phyloP scores from a whole-genome alignment of 2,329 filamentous ascomycete species.

The Cladobotryum mycophilum region DNA sequence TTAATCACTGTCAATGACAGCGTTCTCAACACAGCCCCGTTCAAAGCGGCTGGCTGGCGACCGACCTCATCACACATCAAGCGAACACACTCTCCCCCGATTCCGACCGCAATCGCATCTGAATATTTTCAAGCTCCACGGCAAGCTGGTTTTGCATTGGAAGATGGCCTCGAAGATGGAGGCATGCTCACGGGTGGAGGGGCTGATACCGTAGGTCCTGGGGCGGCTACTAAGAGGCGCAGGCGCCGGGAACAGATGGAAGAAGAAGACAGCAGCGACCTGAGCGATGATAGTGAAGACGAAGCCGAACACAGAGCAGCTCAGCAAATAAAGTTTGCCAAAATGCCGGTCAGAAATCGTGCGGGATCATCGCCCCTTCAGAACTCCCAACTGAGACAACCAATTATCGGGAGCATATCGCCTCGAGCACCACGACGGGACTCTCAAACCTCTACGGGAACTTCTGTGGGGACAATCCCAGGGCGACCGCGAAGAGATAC shows the following conservation, averaged over 20 bases:
- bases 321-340: constrained; percentile 91
- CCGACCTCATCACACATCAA: constrained; percentile 69
- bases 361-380: constrained; percentile 85
- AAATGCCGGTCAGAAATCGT: constrained; percentile 83
- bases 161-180: constrained; percentile 66
- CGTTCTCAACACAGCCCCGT: constrained; percentile 72
- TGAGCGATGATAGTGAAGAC: constrained; percentile 80
- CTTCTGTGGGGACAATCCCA: constrained; percentile 62
- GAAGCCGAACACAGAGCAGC: constrained; percentile 68
- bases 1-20: constrained; percentile 74
- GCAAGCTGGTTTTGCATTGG: constrained; percentile 55
- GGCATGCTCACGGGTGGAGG: constrained; percentile 64
- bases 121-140: constrained; percentile 76
- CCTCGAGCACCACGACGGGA: constrained; percentile 52
- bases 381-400: constrained; percentile 54
- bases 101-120: constrained; percentile 73
- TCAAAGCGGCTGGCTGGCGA: constrained; percentile 77
- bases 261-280: constrained; percentile 78
- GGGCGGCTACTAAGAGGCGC: constrained; percentile 60
- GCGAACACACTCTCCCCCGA: constrained; percentile 78
- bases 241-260: constrained; percentile 67
- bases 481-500: constrained; percentile 67
- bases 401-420: constrained; percentile 35
- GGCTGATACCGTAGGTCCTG: constrained; percentile 62
- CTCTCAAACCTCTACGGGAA: constrained; percentile 65